Base-by-base conservation (phyloP, 2,329 filamentous ascomycete genomes). In the Trichoderma sp. region DNA sequence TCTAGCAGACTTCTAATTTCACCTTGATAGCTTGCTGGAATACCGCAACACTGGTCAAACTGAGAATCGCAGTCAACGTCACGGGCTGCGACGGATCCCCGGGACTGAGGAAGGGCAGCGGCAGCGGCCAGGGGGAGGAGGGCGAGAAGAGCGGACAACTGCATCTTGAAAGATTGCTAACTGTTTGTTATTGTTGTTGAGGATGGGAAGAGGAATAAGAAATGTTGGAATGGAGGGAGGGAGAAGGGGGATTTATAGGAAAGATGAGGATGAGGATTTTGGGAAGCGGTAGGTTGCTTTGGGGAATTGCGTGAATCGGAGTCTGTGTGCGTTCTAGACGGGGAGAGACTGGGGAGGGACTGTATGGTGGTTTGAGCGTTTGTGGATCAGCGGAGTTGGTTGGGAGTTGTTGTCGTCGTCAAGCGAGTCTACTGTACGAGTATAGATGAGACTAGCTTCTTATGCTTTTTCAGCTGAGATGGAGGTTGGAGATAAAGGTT, bases 361-460 rank as follows among this genome's bases (percentile, higher is more conserved):
- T 71, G 53, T 60, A 71, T 41, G 33, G 53, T 71, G 67, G 67
- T 71, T 60, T 71, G 21, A 71, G 67, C 67, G 67, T 31, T 41
- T 14, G 33, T 11, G 38, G 38, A 66, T 27, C 14, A 31, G 38
- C 18, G 24, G 27, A 50, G 38, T 50, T 63, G 60, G 60, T 35
- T 63, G 31, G 31, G 33, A 21, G 31, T 31, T 31, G 29, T 63
- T 63, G 11, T 35, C n/a, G n/a, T 63, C 33, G 31, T 24, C 31
- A 11, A 63, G 41, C 60, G 33, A 21, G 60, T 63, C 60, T 16
- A 38, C 35, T 7, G 35, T 38, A n/a, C n/a, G n/a, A n/a, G n/a
- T n/a, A 63, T 35, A 35, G 31, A 63, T 63, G n/a, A 63, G 29
- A n/a, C 18, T 63, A 63, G 18, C 29, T 63, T 35, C 31, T 35